These are phyloP conservation scores for Viola odorata DNA, from an alignment of 345 rosid genomes.

Conservation along the genomic window DNA sequence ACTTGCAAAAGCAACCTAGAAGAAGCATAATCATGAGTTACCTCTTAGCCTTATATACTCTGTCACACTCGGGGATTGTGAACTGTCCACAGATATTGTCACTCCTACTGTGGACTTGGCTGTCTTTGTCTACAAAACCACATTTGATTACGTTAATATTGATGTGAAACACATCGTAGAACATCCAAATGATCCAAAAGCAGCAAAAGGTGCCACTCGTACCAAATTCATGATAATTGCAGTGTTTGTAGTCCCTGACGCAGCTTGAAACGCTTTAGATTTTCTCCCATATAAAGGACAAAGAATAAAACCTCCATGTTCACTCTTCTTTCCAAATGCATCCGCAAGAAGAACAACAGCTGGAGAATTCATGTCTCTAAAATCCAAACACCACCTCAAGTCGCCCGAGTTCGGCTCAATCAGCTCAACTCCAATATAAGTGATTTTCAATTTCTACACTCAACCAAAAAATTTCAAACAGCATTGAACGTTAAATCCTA, in stretches of 20 bases:
- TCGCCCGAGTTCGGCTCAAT: conserved; percentile 71
- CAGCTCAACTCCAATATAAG: conserved; percentile 83
- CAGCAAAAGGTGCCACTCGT: conserved; percentile 17
- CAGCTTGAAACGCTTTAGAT: conserved; percentile 95
- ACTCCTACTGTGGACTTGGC: conserved; percentile 84
- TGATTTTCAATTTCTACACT: conserved; percentile 80
- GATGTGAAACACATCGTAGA: neutral
- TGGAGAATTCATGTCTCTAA: conserved; percentile 93
- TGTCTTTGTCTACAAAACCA: conserved; percentile 71
- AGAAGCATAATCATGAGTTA: conserved; percentile 18
- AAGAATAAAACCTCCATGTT: conserved; percentile 75
- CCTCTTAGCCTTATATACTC: conserved; percentile 85
- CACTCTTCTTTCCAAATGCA: conserved; percentile 61
- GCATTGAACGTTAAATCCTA: neutral
- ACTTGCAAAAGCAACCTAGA: conserved; percentile 1
- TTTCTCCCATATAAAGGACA: conserved; percentile 93
- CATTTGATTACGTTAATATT: conserved; percentile 13
- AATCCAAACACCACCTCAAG: conserved; percentile 92
- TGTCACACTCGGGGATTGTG: conserved; percentile 51
- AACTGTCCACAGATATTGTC: conserved; percentile 60
- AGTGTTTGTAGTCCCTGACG: conserved; percentile 84
- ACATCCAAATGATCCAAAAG: neutral
- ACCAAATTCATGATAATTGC: conserved; percentile 78
- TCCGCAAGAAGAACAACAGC: conserved; percentile 70
- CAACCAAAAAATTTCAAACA: neutral